Conservation (phyloP, 2,329 filamentous ascomycete genomes). For the Phyllosticta paracitricarpa region DNA sequence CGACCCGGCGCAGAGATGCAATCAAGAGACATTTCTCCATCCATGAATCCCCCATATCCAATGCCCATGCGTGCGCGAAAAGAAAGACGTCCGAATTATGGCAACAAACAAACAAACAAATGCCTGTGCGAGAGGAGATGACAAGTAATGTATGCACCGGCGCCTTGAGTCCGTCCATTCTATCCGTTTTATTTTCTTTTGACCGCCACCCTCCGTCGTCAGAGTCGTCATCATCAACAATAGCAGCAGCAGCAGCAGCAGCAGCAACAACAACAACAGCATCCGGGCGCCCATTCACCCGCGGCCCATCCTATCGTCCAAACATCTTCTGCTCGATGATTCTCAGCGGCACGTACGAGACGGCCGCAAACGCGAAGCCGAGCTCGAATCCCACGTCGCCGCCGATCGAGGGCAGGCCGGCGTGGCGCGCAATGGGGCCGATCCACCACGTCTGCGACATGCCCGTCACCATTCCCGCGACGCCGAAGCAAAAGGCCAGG, state of each 20-base stretch:
- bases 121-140: background rate
- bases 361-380: slow-evolving; percentile 50
- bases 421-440: slow-evolving; percentile 55
- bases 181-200: background rate
- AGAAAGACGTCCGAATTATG: too few relatives aligned
- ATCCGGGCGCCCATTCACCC: slow-evolving; percentile 4
- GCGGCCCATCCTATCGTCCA: slow-evolving; percentile 23
- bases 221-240: background rate
- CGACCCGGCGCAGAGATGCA: too few relatives aligned
- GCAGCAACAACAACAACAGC: background rate
- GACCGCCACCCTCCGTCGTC: background rate
- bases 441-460: slow-evolving; percentile 61
- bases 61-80: too few relatives aligned
- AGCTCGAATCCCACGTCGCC: slow-evolving; percentile 57
- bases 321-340: slow-evolving; percentile 38
- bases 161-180: background rate
- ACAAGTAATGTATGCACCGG: background rate
- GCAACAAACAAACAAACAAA: too few relatives aligned
- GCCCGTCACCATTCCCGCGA: slow-evolving; percentile 56
- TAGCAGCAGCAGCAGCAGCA: background rate
- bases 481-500: slow-evolving; percentile 52
- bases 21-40: too few relatives aligned
- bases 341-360: slow-evolving; percentile 44
- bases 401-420: slow-evolving; percentile 41
- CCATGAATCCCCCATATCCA: background rate